Evolutionary conservation across 129 eudicot genomes (phyloP), one percentile per base, ranked within the genome.

Genomic region (Saposhnikovia divaricata): DNA sequence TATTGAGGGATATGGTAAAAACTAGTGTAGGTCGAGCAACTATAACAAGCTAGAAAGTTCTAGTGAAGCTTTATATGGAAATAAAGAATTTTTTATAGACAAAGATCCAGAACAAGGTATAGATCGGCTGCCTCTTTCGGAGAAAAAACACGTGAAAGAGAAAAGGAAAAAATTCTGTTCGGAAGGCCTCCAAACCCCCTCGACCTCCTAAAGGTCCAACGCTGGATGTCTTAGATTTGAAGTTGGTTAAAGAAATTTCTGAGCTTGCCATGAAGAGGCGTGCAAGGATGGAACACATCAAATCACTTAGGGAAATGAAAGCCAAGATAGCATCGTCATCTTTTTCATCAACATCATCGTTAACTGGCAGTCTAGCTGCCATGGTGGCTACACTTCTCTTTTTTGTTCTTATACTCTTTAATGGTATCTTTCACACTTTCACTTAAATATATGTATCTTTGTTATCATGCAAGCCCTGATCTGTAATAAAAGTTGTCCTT

Each of bases 181-280:
- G 80, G 76, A 93, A 91, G 72, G 88, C 96, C 74, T 75, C 93
- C 68, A 93, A 88, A 73, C 98, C 98, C 23, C 98, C 92, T 25
- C 83, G 98, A 16, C 96, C 96, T 70, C 98, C 96, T 43, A 91
- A 88, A 78, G 93, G 92, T 59, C 98, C 96, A 6, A 84, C 84
- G 8, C 42, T 93, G 84, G 89, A 85, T 80, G 85, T 84, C 46
- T 83, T 92, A 51, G 98, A 93, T 75, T 39, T 89, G 78, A 90
- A 88, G 61, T 61, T 93, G 63, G 85, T 91, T 18, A 89, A 78
- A 74, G 96, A 93, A 80, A 86, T 93, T 21, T 86, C 96, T 55
- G 96, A 87, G 83, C 84, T 89, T 78, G 86, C 98, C 28, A 86
- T 82, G 81, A 89, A 88, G 86, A 93, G 84, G 75, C 91, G 96